Conservation (phyloP, 805 yeast genomes). For the Starmerella khaoyaiensis region DNA sequence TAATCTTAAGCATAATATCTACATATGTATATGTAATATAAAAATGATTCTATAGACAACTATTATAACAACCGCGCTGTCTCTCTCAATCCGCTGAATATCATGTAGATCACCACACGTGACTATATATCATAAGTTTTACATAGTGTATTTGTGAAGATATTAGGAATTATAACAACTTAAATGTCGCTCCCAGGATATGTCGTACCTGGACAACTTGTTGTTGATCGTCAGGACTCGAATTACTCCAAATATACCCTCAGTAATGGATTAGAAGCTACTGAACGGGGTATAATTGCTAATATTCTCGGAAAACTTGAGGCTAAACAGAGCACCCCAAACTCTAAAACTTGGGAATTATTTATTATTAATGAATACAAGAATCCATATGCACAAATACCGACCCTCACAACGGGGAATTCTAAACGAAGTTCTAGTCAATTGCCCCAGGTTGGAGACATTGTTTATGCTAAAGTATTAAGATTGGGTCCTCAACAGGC, state of each 20-base stretch:
- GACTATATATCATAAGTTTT: too few species aligned
- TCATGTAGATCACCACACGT: too few species aligned
- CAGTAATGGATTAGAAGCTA: constrained; percentile 52
- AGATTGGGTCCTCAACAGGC: constrained; percentile 59
- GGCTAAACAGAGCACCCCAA: not conserved
- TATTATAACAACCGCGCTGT: too few species aligned
- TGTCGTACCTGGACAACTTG: constrained; percentile 72
- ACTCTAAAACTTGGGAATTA: constrained; percentile 17
- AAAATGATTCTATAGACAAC: too few species aligned
- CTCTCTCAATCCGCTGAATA: too few species aligned
- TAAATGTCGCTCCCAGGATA: constrained; percentile 31
- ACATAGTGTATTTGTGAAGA: too few species aligned
- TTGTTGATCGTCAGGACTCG: constrained; percentile 39
- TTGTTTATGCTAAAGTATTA: constrained; percentile 64
- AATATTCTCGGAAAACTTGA: constrained; percentile 50
- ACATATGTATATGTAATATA: too few species aligned
- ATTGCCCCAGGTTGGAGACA: constrained; percentile 72
- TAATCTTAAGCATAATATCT: too few species aligned
- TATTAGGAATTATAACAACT: not conserved
- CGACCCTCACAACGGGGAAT: constrained; percentile 8
- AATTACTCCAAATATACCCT: constrained; percentile 36
- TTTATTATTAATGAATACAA: constrained; percentile 22
- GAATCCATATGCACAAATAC: constrained; percentile 19
- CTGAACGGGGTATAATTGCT: constrained; percentile 37
- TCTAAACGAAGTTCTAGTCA: constrained; percentile 17